These are phyloP conservation scores for Diaporthe helianthi DNA, from an alignment of 2,329 filamentous ascomycete species.

Conservation along the genomic window DNA sequence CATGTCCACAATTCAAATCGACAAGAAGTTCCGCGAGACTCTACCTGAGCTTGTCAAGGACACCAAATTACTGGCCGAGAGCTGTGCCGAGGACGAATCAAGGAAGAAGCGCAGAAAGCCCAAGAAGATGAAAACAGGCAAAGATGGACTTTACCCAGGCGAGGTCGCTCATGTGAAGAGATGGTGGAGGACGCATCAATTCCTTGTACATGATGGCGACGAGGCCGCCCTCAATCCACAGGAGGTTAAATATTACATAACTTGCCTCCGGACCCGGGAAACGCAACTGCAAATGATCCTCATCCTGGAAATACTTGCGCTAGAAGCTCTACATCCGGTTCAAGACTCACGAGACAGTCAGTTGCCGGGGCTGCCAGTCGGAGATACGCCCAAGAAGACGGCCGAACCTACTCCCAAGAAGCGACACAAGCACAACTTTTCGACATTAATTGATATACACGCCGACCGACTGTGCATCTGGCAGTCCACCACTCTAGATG, in stretches of 20 bases:
- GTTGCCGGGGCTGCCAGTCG: slow-evolving; percentile 53
- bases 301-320: slow-evolving; percentile 76
- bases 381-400: slow-evolving; percentile 42
- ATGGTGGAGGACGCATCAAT: slow-evolving; percentile 73
- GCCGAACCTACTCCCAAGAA: slow-evolving; percentile 57
- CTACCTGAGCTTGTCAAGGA: slow-evolving; percentile 67
- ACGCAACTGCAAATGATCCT: slow-evolving; percentile 83
- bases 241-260: slow-evolving; percentile 67
- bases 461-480: slow-evolving; percentile 83
- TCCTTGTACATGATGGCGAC: slow-evolving; percentile 54
- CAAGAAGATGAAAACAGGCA: slow-evolving; percentile 73
- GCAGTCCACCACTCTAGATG: slow-evolving; percentile 76
- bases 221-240: slow-evolving; percentile 56
- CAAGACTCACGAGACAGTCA: slow-evolving; percentile 53
- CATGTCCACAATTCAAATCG: slow-evolving; percentile 71
- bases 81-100: slow-evolving; percentile 55
- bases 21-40: slow-evolving; percentile 81
- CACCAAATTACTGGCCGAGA: slow-evolving; percentile 63
- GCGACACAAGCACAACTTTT: slow-evolving; percentile 67
- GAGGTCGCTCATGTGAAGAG: slow-evolving; percentile 70
- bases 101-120: slow-evolving; percentile 57
- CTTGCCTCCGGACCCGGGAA: slow-evolving; percentile 74
- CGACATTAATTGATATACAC: slow-evolving; percentile 72
- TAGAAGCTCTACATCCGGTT: slow-evolving; percentile 62
- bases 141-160: slow-evolving; percentile 70